Evolutionary conservation across 2,329 filamentous ascomycete species (phyloP).

Genomic region (Ambrosiella beaveri): DNA sequence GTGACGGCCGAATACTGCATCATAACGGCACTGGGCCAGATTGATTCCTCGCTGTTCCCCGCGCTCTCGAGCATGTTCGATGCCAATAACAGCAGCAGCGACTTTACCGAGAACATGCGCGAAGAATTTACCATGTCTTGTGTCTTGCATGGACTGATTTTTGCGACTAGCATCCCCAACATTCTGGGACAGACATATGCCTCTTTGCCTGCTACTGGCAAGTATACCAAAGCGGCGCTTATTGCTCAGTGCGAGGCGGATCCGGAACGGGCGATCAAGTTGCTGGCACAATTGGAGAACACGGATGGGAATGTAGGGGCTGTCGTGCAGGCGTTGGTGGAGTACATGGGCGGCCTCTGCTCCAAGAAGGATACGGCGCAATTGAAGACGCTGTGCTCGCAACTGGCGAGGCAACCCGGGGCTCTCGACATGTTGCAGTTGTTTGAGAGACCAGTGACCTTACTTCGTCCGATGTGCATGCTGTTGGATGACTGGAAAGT

Average conservation of each 20-base stretch:
- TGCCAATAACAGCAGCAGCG: slow-evolving; percentile 32
- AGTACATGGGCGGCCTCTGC: slow-evolving; percentile 50
- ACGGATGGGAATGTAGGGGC: slow-evolving; percentile 86
- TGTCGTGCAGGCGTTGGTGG: slow-evolving; percentile 62
- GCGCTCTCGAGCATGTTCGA: slow-evolving; percentile 43
- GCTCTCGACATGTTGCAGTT: slow-evolving; percentile 59
- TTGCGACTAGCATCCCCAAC: slow-evolving; percentile 57
- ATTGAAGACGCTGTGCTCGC: slow-evolving; percentile 56
- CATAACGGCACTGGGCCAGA: slow-evolving; percentile 56
- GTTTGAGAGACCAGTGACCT: slow-evolving; percentile 51
- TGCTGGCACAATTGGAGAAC: slow-evolving; percentile 68
- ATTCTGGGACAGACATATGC: slow-evolving; percentile 75
- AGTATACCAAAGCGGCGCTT: slow-evolving; percentile 61
- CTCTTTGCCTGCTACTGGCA: slow-evolving; percentile 54
- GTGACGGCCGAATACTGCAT: slow-evolving; percentile 57
- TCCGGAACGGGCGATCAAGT: slow-evolving; percentile 53
- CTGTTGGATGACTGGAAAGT: slow-evolving; percentile 65
- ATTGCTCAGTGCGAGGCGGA: slow-evolving; percentile 64
- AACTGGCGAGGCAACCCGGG: slow-evolving; percentile 55
- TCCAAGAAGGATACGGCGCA: slow-evolving; percentile 61
- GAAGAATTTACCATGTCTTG: slow-evolving; percentile 80
- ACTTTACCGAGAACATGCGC: slow-evolving; percentile 39
- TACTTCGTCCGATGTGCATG: slow-evolving; percentile 57
- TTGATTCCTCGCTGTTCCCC: slow-evolving; percentile 61
- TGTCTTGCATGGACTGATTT: slow-evolving; percentile 70